Evolutionary conservation across 495 filamentous ascomycete species (phyloP).

Genomic region (Trypethelium eluteriae): DNA sequence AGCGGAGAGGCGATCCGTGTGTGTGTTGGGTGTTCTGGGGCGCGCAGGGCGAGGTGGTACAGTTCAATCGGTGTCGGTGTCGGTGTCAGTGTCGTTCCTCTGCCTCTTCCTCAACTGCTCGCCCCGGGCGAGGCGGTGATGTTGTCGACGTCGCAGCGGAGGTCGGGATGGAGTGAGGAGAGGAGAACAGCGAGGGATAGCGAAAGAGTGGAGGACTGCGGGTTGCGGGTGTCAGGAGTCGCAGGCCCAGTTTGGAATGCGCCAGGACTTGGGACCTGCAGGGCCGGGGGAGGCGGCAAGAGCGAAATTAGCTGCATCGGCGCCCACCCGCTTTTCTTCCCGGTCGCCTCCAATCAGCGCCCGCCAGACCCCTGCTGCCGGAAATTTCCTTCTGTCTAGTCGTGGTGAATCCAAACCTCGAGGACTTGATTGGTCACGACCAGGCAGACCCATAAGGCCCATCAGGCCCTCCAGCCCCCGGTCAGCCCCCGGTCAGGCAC

Average conservation of each 20-base stretch:
- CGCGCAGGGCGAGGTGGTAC: too few species aligned
- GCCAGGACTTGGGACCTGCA: neutral
- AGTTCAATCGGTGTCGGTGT: too few species aligned
- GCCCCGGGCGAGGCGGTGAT: neutral
- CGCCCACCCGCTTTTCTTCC: neutral
- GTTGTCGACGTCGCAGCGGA: slow-evolving; percentile 8
- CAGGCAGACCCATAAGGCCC: neutral
- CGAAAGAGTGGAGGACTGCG: neutral
- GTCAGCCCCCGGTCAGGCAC: neutral
- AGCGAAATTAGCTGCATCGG: neutral
- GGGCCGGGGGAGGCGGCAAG: neutral
- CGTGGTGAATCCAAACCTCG: neutral
- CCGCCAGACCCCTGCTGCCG: neutral
- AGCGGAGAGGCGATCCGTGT: neutral
- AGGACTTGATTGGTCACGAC: neutral
- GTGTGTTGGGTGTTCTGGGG: too few species aligned
- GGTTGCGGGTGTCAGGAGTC: neutral
- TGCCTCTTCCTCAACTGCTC: slow-evolving; percentile 6
- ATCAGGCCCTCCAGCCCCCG: neutral
- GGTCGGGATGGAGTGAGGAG: neutral
- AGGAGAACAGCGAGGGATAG: neutral
- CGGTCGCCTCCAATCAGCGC: neutral
- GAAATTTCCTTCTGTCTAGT: neutral
- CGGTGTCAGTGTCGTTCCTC: neutral
- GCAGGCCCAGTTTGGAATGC: neutral